Evolutionary conservation across 2,329 filamentous ascomycete genomes (phyloP).

Genomic region (Trichothecium roseum): DNA sequence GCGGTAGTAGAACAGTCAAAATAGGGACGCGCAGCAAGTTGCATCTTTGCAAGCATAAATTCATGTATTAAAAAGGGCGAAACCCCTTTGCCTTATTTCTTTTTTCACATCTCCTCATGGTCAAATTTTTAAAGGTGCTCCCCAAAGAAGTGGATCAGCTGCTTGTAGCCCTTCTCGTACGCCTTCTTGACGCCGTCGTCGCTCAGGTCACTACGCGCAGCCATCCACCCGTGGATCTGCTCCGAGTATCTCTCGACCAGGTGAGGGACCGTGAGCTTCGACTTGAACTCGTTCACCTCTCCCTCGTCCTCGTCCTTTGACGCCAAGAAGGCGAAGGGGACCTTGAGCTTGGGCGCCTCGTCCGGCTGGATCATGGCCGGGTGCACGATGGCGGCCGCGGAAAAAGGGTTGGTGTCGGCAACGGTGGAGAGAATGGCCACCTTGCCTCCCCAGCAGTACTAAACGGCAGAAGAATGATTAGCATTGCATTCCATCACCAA

Average conservation of each 20-base stretch:
- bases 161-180: constrained; percentile 52
- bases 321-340: constrained; percentile 53
- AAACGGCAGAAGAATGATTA: too few species aligned
- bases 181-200: constrained; percentile 48
- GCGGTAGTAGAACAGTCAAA: too few species aligned
- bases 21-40: too few species aligned
- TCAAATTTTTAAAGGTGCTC: constrained; percentile 38
- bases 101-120: too few species aligned
- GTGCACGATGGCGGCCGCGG: constrained; percentile 39
- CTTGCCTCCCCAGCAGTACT: constrained; percentile 65
- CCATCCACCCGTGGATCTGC: constrained; percentile 69
- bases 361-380: constrained; percentile 54
- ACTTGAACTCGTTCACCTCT: constrained; percentile 44
- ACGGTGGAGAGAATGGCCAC: constrained; percentile 43
- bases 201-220: constrained; percentile 49
- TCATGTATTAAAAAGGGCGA: too few species aligned
- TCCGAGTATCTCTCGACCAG: constrained; percentile 56
- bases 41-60: too few species aligned
- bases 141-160: constrained; percentile 45
- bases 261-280: constrained; percentile 39
- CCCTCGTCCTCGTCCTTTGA: constrained; percentile 53
- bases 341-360: constrained; percentile 48
- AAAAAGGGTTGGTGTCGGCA: constrained; percentile 43
- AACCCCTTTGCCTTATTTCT: too few species aligned
- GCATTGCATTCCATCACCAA: too few species aligned